phyloP scores from a whole-genome alignment of 2,329 filamentous ascomycete species.

The Aureobasidium sp. region DNA sequence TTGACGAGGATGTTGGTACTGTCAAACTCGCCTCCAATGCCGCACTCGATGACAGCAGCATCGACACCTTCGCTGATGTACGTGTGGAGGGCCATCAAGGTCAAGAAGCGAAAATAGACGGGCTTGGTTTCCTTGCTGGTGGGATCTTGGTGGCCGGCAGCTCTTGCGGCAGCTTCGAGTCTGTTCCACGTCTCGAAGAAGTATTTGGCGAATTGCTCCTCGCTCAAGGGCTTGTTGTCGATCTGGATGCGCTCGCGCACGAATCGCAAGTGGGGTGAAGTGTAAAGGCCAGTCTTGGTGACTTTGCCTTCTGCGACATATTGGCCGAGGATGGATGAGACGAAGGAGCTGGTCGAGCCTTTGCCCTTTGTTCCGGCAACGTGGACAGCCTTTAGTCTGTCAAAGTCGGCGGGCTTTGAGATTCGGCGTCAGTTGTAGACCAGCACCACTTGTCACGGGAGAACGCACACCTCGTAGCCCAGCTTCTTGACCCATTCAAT shows the following conservation, averaged over 20 bases:
- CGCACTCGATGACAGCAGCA: slow-evolving; percentile 81
- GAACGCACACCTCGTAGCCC: slow-evolving; percentile 60
- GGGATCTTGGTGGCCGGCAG: slow-evolving; percentile 44
- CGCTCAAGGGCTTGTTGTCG: slow-evolving; percentile 62
- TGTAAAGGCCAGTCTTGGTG: slow-evolving; percentile 68
- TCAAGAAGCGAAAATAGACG: slow-evolving; percentile 87
- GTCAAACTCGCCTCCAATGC: slow-evolving; percentile 90
- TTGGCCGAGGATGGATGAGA: slow-evolving; percentile 68
- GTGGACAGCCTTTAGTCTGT: slow-evolving; percentile 61
- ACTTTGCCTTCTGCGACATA: slow-evolving; percentile 39
- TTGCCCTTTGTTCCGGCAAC: slow-evolving; percentile 94
- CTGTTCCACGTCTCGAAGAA: slow-evolving; percentile 82
- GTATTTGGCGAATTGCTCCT: slow-evolving; percentile 63
- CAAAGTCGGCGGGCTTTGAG: slow-evolving; percentile 54
- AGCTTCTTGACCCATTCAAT: slow-evolving; percentile 67
- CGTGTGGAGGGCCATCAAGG: slow-evolving; percentile 77
- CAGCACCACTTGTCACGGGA: background rate
- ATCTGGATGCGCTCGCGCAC: slow-evolving; percentile 81
- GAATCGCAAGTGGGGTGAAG: slow-evolving; percentile 76
- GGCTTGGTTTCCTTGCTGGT: slow-evolving; percentile 60
- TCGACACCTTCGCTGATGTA: slow-evolving; percentile 71
- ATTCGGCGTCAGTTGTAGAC: slow-evolving; percentile 11
- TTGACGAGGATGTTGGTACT: slow-evolving; percentile 76
- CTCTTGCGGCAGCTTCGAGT: slow-evolving; percentile 45
- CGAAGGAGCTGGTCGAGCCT: slow-evolving; percentile 78